Evolutionary conservation across 768 basidiomycete genomes (phyloP).

Genomic region (Boletus reticuloceps): DNA sequence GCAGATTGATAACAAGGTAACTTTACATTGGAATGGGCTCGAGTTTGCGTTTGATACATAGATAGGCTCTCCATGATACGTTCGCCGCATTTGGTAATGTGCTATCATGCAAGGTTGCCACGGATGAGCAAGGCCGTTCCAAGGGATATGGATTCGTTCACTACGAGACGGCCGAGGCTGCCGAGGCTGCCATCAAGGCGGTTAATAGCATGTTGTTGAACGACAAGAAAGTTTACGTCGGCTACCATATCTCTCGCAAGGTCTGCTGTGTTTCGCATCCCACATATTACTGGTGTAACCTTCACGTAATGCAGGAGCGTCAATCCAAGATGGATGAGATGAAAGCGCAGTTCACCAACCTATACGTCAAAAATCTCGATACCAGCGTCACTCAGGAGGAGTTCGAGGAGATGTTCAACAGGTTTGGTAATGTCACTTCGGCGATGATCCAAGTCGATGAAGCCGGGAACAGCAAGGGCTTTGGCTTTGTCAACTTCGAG

Average conservation of each 20-base stretch:
- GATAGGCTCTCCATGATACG: slow-evolving; percentile 95
- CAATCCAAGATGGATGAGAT: slow-evolving; percentile 98
- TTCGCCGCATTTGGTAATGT: slow-evolving; percentile 99
- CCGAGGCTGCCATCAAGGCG: slow-evolving; percentile 93
- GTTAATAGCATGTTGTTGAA: slow-evolving; percentile 99
- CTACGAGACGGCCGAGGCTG: slow-evolving; percentile 96
- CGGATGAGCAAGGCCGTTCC: slow-evolving; percentile 91
- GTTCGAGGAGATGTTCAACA: slow-evolving; percentile 76
- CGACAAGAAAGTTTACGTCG: slow-evolving; percentile 99
- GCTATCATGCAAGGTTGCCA: slow-evolving; percentile 98
- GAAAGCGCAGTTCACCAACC: slow-evolving; percentile 96
- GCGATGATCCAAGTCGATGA: slow-evolving; percentile 83
- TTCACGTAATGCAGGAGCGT: slow-evolving; percentile 60
- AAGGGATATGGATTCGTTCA: slow-evolving; percentile 99
- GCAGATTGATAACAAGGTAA: slow-evolving; percentile 94
- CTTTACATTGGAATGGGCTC: background rate
- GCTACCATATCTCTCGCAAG: slow-evolving; percentile 96
- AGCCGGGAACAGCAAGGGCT: slow-evolving; percentile 91
- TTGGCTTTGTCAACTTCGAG: slow-evolving; percentile 98
- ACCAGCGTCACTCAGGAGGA: slow-evolving; percentile 80
- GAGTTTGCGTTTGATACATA: background rate
- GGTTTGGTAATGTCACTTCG: slow-evolving; percentile 84
- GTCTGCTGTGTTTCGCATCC: slow-evolving; percentile 35
- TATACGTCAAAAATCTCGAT: slow-evolving; percentile 98
- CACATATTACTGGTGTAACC: background rate